Base-by-base conservation (phyloP, 1,284 basidiomycete genomes). In the Bondarzewia mesenterica region DNA sequence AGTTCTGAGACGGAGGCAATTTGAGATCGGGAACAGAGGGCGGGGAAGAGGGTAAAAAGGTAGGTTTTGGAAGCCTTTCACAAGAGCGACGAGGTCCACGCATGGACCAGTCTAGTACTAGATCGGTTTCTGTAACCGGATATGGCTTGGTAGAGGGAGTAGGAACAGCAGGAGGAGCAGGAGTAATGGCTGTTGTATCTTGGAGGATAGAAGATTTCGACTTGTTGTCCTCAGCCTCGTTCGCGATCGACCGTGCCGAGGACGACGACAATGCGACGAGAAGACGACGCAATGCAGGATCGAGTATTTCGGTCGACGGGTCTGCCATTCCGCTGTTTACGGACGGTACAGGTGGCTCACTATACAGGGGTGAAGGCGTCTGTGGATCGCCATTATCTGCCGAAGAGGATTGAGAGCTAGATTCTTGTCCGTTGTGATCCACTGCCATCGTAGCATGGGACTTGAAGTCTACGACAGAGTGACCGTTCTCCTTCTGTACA, bases 281-380 rank as follows among this genome's bases (percentile, higher is more conserved):
- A 10, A 88, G 69, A 20, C 79, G 74, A 20, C 84, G 82, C 58
- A 89, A 75, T 56, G 87, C 82, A 35, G 85, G 81, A 60, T 87
- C 82, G 50, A 82, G 63, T 43, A 41, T 52, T 50, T 41, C 16
- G 22, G 40, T 5, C 29, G 25, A 32, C 42, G 57, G 44, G 48
- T 50, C 53, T 52, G 56, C 54, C 44, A 56, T 54, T 41, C 54
- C 57, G 49, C 57, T 41, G 48, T 51, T 50, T 50, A 65, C 58
- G 16, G 58, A 51, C 4, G 74, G 64, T 48, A 65, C 58, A 16
- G 58, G 50, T 4, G 74, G 64, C 47, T 71, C 65, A 42, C 67
- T 71, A 57, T 74, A 77, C 50, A 75, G 71, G 0, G 81, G 77
- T 20, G 82, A 84, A 14, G 80, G 80, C 1, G 80, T 82, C 56